phyloP scores from a whole-genome alignment of 2,329 filamentous ascomycete species.

The Biscogniauxia mediterranea region DNA sequence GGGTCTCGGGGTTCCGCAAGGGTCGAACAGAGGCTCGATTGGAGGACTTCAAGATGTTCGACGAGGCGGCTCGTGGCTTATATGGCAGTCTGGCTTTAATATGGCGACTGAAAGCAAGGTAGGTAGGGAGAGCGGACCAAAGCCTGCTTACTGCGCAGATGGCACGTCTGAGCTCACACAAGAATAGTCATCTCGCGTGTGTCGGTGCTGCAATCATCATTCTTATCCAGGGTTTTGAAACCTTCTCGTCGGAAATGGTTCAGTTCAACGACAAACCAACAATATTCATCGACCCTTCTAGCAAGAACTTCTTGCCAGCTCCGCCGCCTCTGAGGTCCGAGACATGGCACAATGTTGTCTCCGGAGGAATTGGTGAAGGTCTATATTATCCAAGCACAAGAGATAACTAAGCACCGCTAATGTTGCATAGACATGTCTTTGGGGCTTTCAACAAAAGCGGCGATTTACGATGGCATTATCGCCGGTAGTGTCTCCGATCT shows the following conservation, averaged over 20 bases:
- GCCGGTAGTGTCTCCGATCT: slow-evolving; percentile 28
- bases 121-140: slow-evolving; percentile 19
- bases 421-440: slow-evolving; percentile 18
- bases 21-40: slow-evolving; percentile 32
- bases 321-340: slow-evolving; percentile 35
- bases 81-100: slow-evolving; percentile 35
- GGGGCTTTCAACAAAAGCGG: slow-evolving; percentile 37
- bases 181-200: slow-evolving; percentile 36
- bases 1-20: slow-evolving; percentile 36
- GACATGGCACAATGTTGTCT: slow-evolving; percentile 34
- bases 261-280: slow-evolving; percentile 30
- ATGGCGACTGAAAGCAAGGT: slow-evolving; percentile 37
- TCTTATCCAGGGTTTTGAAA: slow-evolving; percentile 38
- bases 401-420: background rate
- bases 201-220: slow-evolving; percentile 38
- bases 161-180: slow-evolving; percentile 1
- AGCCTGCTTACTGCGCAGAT: too few relatives aligned
- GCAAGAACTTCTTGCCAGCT: slow-evolving; percentile 17
- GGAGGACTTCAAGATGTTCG: slow-evolving; percentile 40
- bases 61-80: slow-evolving; percentile 38
- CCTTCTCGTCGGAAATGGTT: slow-evolving; percentile 40
- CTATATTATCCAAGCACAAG: background rate
- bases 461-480: slow-evolving; percentile 39
- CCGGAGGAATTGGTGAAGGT: slow-evolving; percentile 17
- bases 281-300: slow-evolving; percentile 16